Base-by-base conservation (phyloP, 2,329 filamentous ascomycete genomes). In the Diplodia sapinea region DNA sequence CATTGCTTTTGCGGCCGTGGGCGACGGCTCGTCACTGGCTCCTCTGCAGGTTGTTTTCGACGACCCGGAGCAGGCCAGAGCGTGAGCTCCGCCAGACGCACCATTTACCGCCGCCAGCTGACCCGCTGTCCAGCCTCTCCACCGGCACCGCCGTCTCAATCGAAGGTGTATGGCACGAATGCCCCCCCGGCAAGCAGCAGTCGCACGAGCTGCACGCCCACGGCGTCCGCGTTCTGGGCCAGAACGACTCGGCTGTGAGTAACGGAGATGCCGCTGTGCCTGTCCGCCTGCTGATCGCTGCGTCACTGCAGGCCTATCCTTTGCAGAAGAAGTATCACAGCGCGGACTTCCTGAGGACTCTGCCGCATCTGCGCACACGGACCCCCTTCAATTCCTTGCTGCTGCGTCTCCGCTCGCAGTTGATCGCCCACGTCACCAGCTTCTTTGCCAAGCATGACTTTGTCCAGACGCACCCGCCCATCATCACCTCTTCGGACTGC, bases 281-380 rank as follows among this genome's bases (percentile, higher is more conserved):
- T 31, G 69, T 66, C 64, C 33, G 69, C 69, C 36, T 71, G 68
- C 70, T 63, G 55, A 55, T 47, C 66, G 59, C 36, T 63, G 59
- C 31, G 47, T 49, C 31, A 63, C 47, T 20, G 43, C 59, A 98
- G 91, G 91, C 89, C 70, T 96, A 92, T 76, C 95, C 95, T 3
- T 88, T 99, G 29, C 95, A 99, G 80, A 97, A 97, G 80, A 98
- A 98, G 80, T 97, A 95, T 73, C 94, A 97, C 73, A 92, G 90
- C 5, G 84, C 91, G 62, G 94, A 98, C 76, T 98, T 91, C 78
- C 87, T 99, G 70, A 91, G 95, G 68, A 91, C 91, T 13, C 86
- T 97, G 64, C 93, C 94, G 61, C 95, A 99, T 80, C 85, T 99
- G 68, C 91, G 95, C 68, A 82, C 91, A 70, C 91, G 94, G 73